Evolutionary conservation across 108 stramenopile genomes (phyloP), one percentile per base, ranked within the genome.

Genomic region (Craspedostauros australis): DNA sequence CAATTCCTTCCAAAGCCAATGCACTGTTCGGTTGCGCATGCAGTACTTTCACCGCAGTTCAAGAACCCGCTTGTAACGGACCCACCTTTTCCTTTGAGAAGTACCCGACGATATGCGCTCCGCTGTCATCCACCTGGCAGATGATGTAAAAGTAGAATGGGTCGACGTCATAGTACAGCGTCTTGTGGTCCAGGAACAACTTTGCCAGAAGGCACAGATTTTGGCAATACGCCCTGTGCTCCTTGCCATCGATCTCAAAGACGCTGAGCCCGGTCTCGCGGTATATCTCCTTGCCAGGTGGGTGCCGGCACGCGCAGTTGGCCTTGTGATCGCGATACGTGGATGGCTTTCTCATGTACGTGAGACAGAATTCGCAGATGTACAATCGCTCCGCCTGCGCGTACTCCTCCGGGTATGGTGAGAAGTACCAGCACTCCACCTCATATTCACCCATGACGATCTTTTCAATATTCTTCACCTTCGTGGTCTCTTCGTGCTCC

Each of bases 171-270:
- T 84, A 99, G 66, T 96, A 98, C 37, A 99, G 72, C 0, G 97
- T 99, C 67, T 99, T 99, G 82, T 99, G 99, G 66, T 99, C 99
- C 29, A 99, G 72, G 68, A 99, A 99, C 19, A 99, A 83, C 66
- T 99, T 99, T 29, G 99, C 96, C 45, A 99, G 61, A 14, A 95
- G 88, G 60, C 97, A 97, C 22, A 99, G 73, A 64, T 98, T 98
- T 68, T 99, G 99, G 70, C 96, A 98, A 61, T 99, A 99, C 16
- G 80, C 68, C 51, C 79, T 72, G 59, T 95, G 71, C 27, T 88
- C 77, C 48, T 76, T 74, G 27, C 86, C 84, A 55, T 93, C 82
- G 24, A 86, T 66, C 44, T 93, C 85, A 64, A 57, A 91, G 6
- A 91, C 89, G 46, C 76, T 77, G 26, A 88, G 24, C 12, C 64